phyloP scores from a whole-genome alignment of 345 rosid genomes.

The Rhizophora mangle region DNA sequence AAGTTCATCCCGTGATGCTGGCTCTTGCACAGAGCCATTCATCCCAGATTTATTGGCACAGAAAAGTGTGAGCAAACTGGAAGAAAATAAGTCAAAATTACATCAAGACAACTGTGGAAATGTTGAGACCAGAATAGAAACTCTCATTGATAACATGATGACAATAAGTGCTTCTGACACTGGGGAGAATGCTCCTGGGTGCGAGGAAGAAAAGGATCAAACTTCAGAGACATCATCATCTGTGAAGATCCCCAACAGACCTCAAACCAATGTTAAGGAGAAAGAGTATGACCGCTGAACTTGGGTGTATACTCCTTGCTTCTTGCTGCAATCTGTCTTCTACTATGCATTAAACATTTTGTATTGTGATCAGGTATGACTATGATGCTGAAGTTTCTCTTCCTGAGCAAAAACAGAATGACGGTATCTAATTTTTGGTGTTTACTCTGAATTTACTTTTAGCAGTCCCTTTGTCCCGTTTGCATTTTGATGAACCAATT shows the following conservation, averaged over 20 bases:
- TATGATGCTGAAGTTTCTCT: conserved; percentile 23
- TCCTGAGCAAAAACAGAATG: conserved; percentile 15
- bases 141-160: conserved; percentile 11
- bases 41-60: conserved; percentile 32
- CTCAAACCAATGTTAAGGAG: conserved; percentile 27
- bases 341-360: conserved; percentile 2
- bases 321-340: not conserved
- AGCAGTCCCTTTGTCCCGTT: not conserved
- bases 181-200: conserved; percentile 18
- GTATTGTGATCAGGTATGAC: conserved; percentile 27
- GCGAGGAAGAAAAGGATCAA: conserved; percentile 25
- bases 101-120: conserved; percentile 21
- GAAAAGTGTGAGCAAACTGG: conserved; percentile 32
- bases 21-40: conserved; percentile 28
- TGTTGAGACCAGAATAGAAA: conserved; percentile 20
- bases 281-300: conserved; percentile 38
- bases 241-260: conserved; percentile 37
- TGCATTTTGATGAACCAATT: not conserved
- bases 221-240: conserved; percentile 35
- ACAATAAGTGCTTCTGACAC: conserved; percentile 22
- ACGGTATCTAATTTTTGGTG: conserved; percentile 22
- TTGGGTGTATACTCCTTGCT: not conserved
- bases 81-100: conserved; percentile 22
- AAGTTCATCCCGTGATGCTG: conserved; percentile 31
- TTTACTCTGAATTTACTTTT: not conserved